phyloP scores from a whole-genome alignment of 2,329 filamentous ascomycete species.

The Onygena corvina region DNA sequence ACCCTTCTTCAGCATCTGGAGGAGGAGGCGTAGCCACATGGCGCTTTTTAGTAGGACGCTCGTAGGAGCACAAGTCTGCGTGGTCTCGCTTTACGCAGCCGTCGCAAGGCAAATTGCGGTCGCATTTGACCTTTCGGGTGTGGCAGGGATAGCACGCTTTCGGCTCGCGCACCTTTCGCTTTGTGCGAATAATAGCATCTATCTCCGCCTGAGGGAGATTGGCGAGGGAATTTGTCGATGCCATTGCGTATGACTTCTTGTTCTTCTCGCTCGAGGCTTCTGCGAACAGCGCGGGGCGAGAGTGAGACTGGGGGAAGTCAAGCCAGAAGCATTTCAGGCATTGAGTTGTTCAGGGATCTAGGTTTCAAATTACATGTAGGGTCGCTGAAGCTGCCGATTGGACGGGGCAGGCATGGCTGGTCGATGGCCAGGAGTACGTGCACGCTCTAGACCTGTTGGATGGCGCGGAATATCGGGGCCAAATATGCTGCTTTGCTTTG shows the following conservation, averaged over 20 bases:
- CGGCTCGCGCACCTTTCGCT: slow-evolving; percentile 38
- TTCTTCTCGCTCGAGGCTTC: too few relatives aligned
- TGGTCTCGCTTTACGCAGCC: slow-evolving; percentile 40
- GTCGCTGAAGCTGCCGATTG: neutral
- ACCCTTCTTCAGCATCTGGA: slow-evolving; percentile 16
- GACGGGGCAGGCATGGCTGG: neutral
- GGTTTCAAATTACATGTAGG: neutral
- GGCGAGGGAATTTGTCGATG: slow-evolving; percentile 23
- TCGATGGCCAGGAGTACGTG: neutral
- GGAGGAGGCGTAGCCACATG: slow-evolving; percentile 22
- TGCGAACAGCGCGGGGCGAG: too few relatives aligned
- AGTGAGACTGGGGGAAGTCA: neutral
- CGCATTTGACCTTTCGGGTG: slow-evolving; percentile 39
- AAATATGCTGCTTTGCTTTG: too few relatives aligned
- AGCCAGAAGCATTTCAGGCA: neutral
- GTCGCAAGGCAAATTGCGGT: slow-evolving; percentile 39
- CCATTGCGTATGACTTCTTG: slow-evolving; percentile 11
- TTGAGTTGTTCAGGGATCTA: neutral
- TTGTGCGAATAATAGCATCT: slow-evolving; percentile 38
- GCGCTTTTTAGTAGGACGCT: slow-evolving; percentile 37
- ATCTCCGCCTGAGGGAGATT: slow-evolving; percentile 37
- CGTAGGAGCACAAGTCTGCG: slow-evolving; percentile 39
- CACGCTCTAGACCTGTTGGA: neutral
- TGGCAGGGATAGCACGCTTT: slow-evolving; percentile 38
- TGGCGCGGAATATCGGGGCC: too few relatives aligned